Percentiles rank a stretch among this genome's conserved stretches.
Evolutionary conservation across 1,284 basidiomycete genomes (phyloP).

Genomic region (Leccinum subrobustum): DNA sequence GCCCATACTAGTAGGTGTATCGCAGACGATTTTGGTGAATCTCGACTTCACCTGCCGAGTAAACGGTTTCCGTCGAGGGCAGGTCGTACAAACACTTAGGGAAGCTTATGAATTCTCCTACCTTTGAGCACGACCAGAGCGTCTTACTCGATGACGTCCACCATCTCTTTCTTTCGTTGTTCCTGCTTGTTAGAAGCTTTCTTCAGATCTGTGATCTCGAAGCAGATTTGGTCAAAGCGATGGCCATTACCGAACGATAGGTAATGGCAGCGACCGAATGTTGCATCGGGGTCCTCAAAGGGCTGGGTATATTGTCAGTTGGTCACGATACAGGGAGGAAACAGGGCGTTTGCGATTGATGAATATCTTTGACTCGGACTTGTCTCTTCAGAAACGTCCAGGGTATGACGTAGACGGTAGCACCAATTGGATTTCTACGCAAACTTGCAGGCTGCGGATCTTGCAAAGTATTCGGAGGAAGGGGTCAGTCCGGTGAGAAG

Average conservation of each 20-base stretch:
- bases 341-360: no score
- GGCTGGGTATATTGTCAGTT: constrained; percentile 50
- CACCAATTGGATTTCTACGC: no score
- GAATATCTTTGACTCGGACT: no score
- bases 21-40: constrained; percentile 97
- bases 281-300: constrained; percentile 96
- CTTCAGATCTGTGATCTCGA: constrained; percentile 88
- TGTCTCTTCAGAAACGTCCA: no score
- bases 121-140: constrained; percentile 85
- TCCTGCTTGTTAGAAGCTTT: constrained; percentile 97
- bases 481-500: constrained; percentile 64
- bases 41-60: constrained; percentile 88
- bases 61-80: constrained; percentile 91
- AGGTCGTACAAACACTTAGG: constrained; percentile 93
- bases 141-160: constrained; percentile 96
- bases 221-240: constrained; percentile 84
- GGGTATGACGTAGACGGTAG: no score
- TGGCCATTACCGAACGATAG: constrained; percentile 86
- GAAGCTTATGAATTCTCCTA: constrained; percentile 77
- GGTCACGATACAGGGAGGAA: no score
- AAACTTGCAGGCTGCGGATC: no score
- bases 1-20: constrained; percentile 70
- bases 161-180: constrained; percentile 97
- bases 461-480: no score
- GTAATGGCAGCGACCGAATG: constrained; percentile 87